Conservation (phyloP, 2,329 filamentous ascomycete genomes). For the Basipetospora sp. region DNA sequence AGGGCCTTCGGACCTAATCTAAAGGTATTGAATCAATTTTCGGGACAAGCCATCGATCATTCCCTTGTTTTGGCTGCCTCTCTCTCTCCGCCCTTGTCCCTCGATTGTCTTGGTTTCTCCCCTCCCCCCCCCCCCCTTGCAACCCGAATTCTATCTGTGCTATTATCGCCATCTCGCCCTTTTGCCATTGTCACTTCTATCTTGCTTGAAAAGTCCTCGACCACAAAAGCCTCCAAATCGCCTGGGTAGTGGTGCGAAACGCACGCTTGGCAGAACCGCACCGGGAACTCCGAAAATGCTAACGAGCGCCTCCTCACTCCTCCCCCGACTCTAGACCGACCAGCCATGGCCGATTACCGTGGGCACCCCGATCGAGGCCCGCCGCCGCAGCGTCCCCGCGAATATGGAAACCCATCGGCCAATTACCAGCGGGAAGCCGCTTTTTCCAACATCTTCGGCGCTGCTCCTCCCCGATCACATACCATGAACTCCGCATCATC, state of each 20-base stretch:
- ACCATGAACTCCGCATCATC: slow-evolving; percentile 75
- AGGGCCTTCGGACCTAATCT: slow-evolving; percentile 4
- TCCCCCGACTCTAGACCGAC: slow-evolving; percentile 4
- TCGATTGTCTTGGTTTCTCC: background rate
- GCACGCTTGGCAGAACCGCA: too few species aligned
- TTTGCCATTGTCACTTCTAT: too few species aligned
- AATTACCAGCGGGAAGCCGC: slow-evolving; percentile 76
- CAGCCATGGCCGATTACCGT: slow-evolving; percentile 44
- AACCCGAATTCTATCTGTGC: too few species aligned
- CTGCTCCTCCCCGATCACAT: slow-evolving; percentile 74
- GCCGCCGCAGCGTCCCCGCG: slow-evolving; percentile 26
- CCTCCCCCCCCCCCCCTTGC: background rate
- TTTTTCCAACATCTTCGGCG: slow-evolving; percentile 91
- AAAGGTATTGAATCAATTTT: slow-evolving; percentile 2
- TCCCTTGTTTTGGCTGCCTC: slow-evolving; percentile 2
- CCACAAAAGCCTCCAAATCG: too few species aligned
- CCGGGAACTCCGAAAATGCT: slow-evolving; percentile 15
- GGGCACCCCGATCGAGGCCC: slow-evolving; percentile 33
- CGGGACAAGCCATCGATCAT: background rate
- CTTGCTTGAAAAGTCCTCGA: too few species aligned
- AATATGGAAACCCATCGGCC: slow-evolving; percentile 34
- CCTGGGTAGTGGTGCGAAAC: too few species aligned
- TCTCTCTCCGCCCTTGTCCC: slow-evolving; percentile 1
- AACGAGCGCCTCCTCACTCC: slow-evolving; percentile 7
- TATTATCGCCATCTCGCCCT: too few species aligned